These are phyloP conservation scores for Trametes cubensis DNA, from an alignment of 768 basidiomycete genomes.

Conservation along the genomic window DNA sequence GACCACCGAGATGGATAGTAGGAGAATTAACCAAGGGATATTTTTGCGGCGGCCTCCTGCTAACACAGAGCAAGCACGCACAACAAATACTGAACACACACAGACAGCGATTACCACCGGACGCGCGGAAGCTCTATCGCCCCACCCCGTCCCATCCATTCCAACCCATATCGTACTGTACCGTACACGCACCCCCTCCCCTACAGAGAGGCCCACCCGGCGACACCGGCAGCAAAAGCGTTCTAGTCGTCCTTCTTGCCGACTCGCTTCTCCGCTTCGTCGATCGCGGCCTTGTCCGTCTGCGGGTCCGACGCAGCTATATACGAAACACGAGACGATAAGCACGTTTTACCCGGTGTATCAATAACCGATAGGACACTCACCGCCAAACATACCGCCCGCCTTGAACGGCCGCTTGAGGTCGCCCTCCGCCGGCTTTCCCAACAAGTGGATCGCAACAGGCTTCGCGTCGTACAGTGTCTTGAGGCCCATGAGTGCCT, in stretches of 20 bases:
- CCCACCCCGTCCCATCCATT: neutral
- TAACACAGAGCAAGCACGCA: neutral
- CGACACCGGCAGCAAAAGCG: neutral
- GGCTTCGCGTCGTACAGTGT: slow-evolving; percentile 84
- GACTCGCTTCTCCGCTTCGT: slow-evolving; percentile 86
- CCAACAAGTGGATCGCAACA: slow-evolving; percentile 80
- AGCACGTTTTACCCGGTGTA: neutral
- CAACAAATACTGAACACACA: slow-evolving; percentile 5
- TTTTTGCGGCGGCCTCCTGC: slow-evolving; percentile 11
- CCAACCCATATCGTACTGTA: slow-evolving; percentile 7
- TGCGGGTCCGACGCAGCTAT: slow-evolving; percentile 65
- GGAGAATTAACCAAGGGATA: slow-evolving; percentile 15
- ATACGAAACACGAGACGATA: neutral
- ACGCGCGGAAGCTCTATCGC: neutral
- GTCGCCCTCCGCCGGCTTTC: slow-evolving; percentile 80
- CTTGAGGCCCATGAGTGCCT: slow-evolving; percentile 94
- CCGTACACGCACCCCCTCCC: slow-evolving; percentile 8
- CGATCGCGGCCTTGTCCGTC: slow-evolving; percentile 84
- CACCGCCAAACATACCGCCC: slow-evolving; percentile 73
- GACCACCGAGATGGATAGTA: neutral
- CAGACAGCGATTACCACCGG: neutral
- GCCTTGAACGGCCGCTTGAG: slow-evolving; percentile 89
- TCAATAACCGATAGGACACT: slow-evolving; percentile 25
- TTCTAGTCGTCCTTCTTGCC: slow-evolving; percentile 78
- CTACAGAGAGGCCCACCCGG: neutral